phyloP scores from a whole-genome alignment of 352 stramenopile species.

The Globisporangium spiculum region DNA sequence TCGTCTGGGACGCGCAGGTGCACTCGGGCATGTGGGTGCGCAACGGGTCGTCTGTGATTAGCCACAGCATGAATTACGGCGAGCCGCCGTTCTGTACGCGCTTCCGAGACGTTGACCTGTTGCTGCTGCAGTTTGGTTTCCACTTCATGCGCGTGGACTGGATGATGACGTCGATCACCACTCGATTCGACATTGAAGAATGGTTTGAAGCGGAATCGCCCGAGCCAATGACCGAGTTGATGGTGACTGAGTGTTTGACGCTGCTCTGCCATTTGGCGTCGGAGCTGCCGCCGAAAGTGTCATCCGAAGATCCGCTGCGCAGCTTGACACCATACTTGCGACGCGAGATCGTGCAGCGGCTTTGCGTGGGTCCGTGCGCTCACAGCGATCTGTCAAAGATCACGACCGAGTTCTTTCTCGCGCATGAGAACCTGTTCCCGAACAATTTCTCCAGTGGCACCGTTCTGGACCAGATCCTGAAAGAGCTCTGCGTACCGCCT shows the following conservation, averaged over 20 bases:
- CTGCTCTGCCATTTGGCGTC: slow-evolving; percentile 74
- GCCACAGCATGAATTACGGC: slow-evolving; percentile 89
- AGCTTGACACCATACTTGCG: slow-evolving; percentile 71
- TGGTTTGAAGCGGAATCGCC: slow-evolving; percentile 46
- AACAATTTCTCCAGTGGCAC: slow-evolving; percentile 64
- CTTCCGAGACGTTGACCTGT: slow-evolving; percentile 80
- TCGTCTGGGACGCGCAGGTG: slow-evolving; percentile 87
- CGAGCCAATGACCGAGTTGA: slow-evolving; percentile 55
- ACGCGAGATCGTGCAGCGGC: slow-evolving; percentile 73
- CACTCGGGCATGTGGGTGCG: slow-evolving; percentile 82
- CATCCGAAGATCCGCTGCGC: slow-evolving; percentile 38
- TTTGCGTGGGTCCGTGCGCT: slow-evolving; percentile 76
- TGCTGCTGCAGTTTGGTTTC: slow-evolving; percentile 79
- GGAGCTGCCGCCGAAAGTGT: slow-evolving; percentile 68
- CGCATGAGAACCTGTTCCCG: slow-evolving; percentile 73
- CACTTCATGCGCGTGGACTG: slow-evolving; percentile 71
- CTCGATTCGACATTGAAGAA: slow-evolving; percentile 61
- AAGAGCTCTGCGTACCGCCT: slow-evolving; percentile 56
- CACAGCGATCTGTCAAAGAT: slow-evolving; percentile 87
- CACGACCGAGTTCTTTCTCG: slow-evolving; percentile 76
- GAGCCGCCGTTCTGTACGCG: slow-evolving; percentile 83
- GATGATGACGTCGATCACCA: slow-evolving; percentile 72
- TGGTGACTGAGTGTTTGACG: slow-evolving; percentile 79
- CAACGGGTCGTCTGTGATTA: slow-evolving; percentile 82
- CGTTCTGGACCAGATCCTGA: slow-evolving; percentile 74